Evolutionary conservation across 2,329 filamentous ascomycete genomes (phyloP), one percentile per base, ranked within the genome.

Genomic region (Trichoderma koningii): DNA sequence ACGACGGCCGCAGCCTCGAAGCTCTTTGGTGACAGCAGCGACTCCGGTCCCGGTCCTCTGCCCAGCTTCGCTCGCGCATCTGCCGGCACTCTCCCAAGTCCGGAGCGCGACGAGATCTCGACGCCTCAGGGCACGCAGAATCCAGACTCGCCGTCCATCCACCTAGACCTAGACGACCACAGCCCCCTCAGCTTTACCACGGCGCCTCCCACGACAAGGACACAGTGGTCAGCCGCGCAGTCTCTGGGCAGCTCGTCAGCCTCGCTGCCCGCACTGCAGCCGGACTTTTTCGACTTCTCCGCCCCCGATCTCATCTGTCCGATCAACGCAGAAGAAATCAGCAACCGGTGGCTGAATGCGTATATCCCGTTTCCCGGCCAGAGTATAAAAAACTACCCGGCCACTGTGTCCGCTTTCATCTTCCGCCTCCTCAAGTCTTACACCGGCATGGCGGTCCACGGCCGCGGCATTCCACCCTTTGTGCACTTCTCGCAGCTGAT

Each of bases 271-370:
- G 30, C 56, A 15, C 45, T 19, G 19, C 56, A 26, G 19, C 50
- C 50, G 17, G 50, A 63, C 3, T 47, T 53, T n/a, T 69, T 76
- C 26, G 70, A 78, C 53, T 81, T 81, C 59, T 70, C 73, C 5
- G 44, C 62, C 14, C 63, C 76, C 2, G 73, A 78, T 14, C 74
- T 84, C 7, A 65, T 77, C 0, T 82, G 80, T 64, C 78, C 79
- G 2, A 81, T 83, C 67, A 76, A 82, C 53, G 77, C 76, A 0
- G 77, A 81, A 26, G 77, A 77, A 17, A 82, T 83, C 55, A 76
- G 74, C 14, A 82, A 80, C 47, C 80, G 81, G 12, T 84, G 81
- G 82, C 70, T 84, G 28, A 77, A 81, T 38, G 71, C 77, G 1
- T 83, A 78, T 42, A 77, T 83, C 5, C 81, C 81, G 0, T 65